Conservation (phyloP, 345 rosid genomes). For the Linum lewisii region DNA sequence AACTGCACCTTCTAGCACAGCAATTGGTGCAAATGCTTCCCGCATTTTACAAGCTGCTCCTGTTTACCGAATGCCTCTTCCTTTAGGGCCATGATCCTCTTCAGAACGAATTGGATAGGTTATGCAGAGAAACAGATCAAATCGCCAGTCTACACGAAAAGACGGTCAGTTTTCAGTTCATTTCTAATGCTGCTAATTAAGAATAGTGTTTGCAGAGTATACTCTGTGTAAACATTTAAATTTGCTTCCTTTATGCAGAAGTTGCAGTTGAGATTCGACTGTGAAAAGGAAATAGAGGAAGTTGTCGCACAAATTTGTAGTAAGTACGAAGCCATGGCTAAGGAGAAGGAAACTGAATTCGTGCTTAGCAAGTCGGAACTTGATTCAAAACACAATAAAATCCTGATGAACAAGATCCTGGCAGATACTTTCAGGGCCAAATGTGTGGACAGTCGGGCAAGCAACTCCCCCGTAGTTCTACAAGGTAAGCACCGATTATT, state of each 20-base stretch:
- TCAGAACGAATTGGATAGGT: constrained; percentile 47
- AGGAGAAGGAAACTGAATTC: constrained; percentile 34
- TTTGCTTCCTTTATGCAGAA: constrained; percentile 31
- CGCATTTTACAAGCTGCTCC: constrained; percentile 19
- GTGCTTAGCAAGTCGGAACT: constrained; percentile 26
- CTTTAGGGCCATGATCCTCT: constrained; percentile 34
- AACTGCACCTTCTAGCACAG: constrained; percentile 11
- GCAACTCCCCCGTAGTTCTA: constrained; percentile 14
- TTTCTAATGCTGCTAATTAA: background rate
- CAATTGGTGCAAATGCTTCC: constrained; percentile 14
- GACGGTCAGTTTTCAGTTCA: constrained; percentile 25
- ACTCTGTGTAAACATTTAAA: background rate
- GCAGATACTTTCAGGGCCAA: constrained; percentile 51
- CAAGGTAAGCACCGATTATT: constrained; percentile 24
- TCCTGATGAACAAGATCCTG: constrained; percentile 42
- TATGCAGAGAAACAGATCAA: constrained; percentile 27
- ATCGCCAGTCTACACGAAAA: constrained; percentile 25
- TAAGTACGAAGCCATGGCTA: constrained; percentile 32
- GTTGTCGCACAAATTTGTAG: constrained; percentile 33
- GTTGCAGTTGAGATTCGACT: constrained; percentile 29
- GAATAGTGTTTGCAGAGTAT: background rate
- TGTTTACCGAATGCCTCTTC: constrained; percentile 16
- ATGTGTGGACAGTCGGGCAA: constrained; percentile 27
- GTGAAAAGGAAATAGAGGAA: constrained; percentile 48
- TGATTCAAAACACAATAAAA: constrained; percentile 26